These are phyloP conservation scores for Allantophomopsis cytisporea DNA, from an alignment of 2,329 filamentous ascomycete genomes.

Conservation along the genomic window DNA sequence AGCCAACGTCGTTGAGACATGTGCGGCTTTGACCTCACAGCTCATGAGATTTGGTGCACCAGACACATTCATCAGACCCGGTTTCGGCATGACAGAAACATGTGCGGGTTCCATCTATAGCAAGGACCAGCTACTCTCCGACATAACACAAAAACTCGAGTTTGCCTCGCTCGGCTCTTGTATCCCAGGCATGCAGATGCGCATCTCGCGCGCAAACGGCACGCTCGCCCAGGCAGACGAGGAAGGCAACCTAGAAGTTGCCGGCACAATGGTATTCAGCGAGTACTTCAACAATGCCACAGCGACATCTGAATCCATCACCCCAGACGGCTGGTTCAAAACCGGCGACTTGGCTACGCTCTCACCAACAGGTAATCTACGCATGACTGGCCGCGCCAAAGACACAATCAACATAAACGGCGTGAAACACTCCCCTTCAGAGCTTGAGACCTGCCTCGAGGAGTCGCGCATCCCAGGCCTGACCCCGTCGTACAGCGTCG, in stretches of 20 bases:
- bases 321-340: conserved; percentile 29
- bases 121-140: conserved; percentile 23
- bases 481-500: conserved; percentile 18
- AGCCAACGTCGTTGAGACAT: conserved; percentile 24
- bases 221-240: conserved; percentile 5
- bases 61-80: conserved; percentile 22
- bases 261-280: conserved; percentile 45
- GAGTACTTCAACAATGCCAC: conserved; percentile 24
- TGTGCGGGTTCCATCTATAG: conserved; percentile 34
- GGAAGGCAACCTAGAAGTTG: conserved; percentile 19
- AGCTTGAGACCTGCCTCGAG: conserved; percentile 25
- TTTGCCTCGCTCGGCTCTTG: conserved; percentile 25
- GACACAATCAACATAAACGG: conserved; percentile 33
- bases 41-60: conserved; percentile 20
- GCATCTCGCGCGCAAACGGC: conserved; percentile 14
- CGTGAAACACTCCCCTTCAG: conserved; percentile 23
- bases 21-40: conserved; percentile 12
- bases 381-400: conserved; percentile 23
- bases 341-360: conserved; percentile 24
- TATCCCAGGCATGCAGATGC: conserved; percentile 24
- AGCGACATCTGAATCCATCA: conserved; percentile 43
- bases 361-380: conserved; percentile 20
- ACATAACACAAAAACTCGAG: conserved; percentile 13
- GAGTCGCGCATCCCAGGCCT: conserved; percentile 14
- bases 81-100: conserved; percentile 38